Conservation (phyloP, 345 rosid genomes). For the Murraya koenigii region DNA sequence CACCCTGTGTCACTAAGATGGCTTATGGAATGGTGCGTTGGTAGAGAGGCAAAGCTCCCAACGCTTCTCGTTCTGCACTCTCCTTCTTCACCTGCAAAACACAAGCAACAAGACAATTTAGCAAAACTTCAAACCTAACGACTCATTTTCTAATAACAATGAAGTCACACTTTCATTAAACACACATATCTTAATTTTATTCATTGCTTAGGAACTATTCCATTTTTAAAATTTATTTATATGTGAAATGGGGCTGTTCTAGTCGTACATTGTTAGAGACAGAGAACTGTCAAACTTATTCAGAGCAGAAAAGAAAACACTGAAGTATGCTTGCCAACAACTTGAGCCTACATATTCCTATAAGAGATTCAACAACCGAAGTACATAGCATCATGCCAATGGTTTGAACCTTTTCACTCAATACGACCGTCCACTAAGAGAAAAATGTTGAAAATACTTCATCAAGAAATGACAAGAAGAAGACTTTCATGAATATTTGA, state of each 20-base stretch:
- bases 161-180: neutral
- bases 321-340: neutral
- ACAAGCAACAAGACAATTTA: neutral
- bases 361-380: neutral
- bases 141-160: neutral
- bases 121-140: neutral
- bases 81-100: slow-evolving; percentile 77
- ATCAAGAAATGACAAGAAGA: neutral
- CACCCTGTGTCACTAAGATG: slow-evolving; percentile 5
- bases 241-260: no score
- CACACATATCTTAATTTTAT: neutral
- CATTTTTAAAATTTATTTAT: no score
- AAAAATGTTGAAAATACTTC: neutral
- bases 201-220: neutral
- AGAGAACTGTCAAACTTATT: neutral
- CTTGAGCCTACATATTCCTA: neutral
- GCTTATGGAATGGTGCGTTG: slow-evolving; percentile 79
- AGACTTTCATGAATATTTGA: neutral
- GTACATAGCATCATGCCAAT: neutral
- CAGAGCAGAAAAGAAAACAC: neutral
- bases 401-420: neutral
- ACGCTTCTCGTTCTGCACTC: slow-evolving; percentile 75
- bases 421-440: neutral
- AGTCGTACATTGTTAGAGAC: neutral
- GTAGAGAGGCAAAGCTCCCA: slow-evolving; percentile 92